These are phyloP conservation scores for Sistotremastrum niveocremeum DNA, from an alignment of 768 basidiomycete species.

Conservation along the genomic window DNA sequence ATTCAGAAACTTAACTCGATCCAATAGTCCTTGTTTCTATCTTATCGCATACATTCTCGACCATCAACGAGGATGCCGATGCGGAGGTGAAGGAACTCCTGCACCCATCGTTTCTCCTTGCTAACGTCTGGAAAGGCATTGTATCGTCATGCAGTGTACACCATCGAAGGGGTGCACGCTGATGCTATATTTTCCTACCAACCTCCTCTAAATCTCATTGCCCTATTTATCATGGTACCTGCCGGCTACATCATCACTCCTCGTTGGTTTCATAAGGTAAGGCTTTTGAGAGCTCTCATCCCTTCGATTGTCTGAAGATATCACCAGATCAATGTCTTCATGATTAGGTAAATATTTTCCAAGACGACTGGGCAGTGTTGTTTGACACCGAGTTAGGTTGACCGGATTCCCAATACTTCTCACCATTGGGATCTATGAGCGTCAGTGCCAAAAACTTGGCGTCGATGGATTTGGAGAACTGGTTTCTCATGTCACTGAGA, in stretches of 20 bases:
- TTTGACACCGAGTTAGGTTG: slow-evolving; percentile 24
- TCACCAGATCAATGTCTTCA: slow-evolving; percentile 67
- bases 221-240: slow-evolving; percentile 77
- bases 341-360: slow-evolving; percentile 60
- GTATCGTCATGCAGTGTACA: slow-evolving; percentile 89
- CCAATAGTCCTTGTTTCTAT: slow-evolving; percentile 14
- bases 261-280: slow-evolving; percentile 95
- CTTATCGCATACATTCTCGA: slow-evolving; percentile 84
- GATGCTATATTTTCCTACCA: slow-evolving; percentile 91
- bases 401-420: slow-evolving; percentile 81
- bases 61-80: slow-evolving; percentile 82
- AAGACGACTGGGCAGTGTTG: neutral
- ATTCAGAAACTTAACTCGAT: slow-evolving; percentile 6
- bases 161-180: slow-evolving; percentile 93
- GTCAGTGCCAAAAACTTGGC: slow-evolving; percentile 59
- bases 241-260: slow-evolving; percentile 75
- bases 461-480: slow-evolving; percentile 64
- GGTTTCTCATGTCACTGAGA: slow-evolving; percentile 50
- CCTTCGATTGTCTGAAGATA: slow-evolving; percentile 9
- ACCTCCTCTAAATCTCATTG: slow-evolving; percentile 83
- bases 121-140: slow-evolving; percentile 46
- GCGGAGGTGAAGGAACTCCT: slow-evolving; percentile 51
- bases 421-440: slow-evolving; percentile 71
- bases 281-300: slow-evolving; percentile 9
- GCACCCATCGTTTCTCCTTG: neutral